Evolutionary conservation across 202 grass and related monocot genomes (phyloP), one percentile per base, ranked within the genome.

Genomic region (Brachypodium distachyon): DNA sequence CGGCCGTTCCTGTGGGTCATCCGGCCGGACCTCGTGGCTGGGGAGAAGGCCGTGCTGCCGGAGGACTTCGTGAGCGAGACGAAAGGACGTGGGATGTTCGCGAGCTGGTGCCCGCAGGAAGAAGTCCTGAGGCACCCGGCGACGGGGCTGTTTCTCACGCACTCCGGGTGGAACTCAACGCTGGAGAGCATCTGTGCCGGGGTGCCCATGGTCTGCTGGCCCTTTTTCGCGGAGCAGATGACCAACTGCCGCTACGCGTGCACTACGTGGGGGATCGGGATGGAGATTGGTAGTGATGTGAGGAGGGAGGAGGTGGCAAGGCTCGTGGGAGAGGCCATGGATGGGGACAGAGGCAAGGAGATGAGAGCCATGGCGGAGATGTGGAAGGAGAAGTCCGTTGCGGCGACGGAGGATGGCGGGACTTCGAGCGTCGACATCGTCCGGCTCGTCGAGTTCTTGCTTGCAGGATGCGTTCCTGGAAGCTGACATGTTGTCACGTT

Each of bases 151-250:
- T 92, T 93, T 67, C 82, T 92, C 13, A 96, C 77, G 1, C 92
- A 92, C 16, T 92, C 81, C 0, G 87, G 86, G 43, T 96, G 92
- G 89, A 96, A 92, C 78, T 96, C 89, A 6, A 61, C 66, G 18
- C 12, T 87, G 0, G 89, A 92, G 66, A 86, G 89, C 37, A 82
- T 89, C 38, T 88, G 77, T 55, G 48, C 59, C 18, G 90, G 87
- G 8, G 82, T 92, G 67, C 82, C 90, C 3, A 88, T 88, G 93
- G 56, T 96, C 7, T 90, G 84, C 61, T 96, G 89, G 89, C 90
- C 90, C 7, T 96, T 92, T 81, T 90, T 92, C 44, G 84, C 76
- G 1, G 90, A 96, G 72, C 90, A 97, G 44, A 49, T 17, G 13
- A 90, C 82, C 0, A 93, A 90, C 70, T 93, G 90, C 60, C 59